phyloP scores from a whole-genome alignment of 345 rosid genomes.

The Eucalyptus fibrosa region DNA sequence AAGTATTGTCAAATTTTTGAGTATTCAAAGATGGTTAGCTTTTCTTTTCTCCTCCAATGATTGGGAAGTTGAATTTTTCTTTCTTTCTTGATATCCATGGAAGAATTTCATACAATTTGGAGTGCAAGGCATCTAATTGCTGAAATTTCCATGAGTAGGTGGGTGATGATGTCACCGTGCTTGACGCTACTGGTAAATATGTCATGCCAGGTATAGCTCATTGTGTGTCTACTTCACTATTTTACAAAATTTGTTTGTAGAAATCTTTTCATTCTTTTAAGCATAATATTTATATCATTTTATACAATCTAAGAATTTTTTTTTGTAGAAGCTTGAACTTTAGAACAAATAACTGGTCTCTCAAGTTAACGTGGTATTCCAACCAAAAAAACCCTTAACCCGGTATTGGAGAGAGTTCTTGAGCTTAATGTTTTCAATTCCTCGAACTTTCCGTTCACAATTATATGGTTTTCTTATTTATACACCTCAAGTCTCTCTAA shows the following conservation, averaged over 20 bases:
- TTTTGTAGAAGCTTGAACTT: neutral
- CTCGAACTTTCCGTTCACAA: neutral
- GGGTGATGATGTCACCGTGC: constrained; percentile 69
- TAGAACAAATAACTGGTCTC: neutral
- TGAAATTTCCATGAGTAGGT: constrained; percentile 24
- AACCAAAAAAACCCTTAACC: neutral
- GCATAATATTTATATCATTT: neutral
- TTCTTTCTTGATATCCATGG: neutral
- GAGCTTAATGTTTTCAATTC: neutral
- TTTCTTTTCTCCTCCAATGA: neutral
- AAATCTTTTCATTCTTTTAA: neutral
- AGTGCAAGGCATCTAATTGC: neutral
- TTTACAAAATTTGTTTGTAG: neutral
- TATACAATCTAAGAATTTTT: too few species aligned
- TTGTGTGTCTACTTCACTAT: neutral
- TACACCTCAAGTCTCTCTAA: neutral
- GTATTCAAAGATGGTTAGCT: neutral
- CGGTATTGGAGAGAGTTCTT: neutral
- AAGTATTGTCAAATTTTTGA: neutral
- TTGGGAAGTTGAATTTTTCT: neutral
- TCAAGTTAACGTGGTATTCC: neutral
- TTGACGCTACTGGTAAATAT: constrained; percentile 89
- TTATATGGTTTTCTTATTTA: neutral
- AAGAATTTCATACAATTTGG: neutral
- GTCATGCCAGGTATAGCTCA: constrained; percentile 80